A percentile compares a stretch with the other conserved stretches of the same genome.
Conservation (phyloP, 1,139 yeast genomes). For the Diutina catenulata region DNA sequence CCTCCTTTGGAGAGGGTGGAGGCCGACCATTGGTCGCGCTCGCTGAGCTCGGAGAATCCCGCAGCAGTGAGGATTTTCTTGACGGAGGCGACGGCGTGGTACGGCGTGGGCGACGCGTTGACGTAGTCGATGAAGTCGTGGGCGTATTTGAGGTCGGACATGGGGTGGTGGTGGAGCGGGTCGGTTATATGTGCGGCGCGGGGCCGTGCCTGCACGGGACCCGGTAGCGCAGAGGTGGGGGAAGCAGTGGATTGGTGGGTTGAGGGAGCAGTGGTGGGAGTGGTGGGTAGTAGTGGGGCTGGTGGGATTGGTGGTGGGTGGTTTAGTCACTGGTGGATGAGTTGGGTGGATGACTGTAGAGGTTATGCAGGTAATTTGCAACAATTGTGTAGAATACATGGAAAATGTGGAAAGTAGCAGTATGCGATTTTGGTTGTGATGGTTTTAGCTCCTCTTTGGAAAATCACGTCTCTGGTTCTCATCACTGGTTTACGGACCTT, state of each 20-base stretch:
- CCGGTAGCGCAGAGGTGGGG: neutral
- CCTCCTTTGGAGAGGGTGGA: conserved; percentile 36
- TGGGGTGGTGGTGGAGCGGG: conserved; percentile 4
- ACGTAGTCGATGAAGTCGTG: conserved; percentile 64
- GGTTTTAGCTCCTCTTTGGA: neutral
- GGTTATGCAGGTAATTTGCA: neutral
- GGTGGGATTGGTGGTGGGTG: too few relatives aligned
- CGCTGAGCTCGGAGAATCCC: conserved; percentile 69
- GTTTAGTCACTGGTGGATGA: neutral
- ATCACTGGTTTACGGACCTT: too few relatives aligned
- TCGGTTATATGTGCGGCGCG: too few relatives aligned
- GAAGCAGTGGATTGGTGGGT: neutral
- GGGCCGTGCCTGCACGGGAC: too few relatives aligned
- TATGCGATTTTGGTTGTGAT: neutral
- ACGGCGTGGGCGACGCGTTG: conserved; percentile 86
- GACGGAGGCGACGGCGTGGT: conserved; percentile 73
- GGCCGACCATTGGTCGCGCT: conserved; percentile 65
- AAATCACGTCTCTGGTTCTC: too few relatives aligned
- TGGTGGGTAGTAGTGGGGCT: too few relatives aligned
- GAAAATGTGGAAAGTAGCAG: neutral
- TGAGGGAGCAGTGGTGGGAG: too few relatives aligned
- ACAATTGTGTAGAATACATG: neutral
- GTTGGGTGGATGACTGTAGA: neutral
- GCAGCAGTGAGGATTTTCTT: conserved; percentile 38
- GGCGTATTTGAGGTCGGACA: conserved; percentile 16